These are phyloP conservation scores for Phaffomyces thermotolerans DNA, from an alignment of 805 yeast species.

Conservation along the genomic window DNA sequence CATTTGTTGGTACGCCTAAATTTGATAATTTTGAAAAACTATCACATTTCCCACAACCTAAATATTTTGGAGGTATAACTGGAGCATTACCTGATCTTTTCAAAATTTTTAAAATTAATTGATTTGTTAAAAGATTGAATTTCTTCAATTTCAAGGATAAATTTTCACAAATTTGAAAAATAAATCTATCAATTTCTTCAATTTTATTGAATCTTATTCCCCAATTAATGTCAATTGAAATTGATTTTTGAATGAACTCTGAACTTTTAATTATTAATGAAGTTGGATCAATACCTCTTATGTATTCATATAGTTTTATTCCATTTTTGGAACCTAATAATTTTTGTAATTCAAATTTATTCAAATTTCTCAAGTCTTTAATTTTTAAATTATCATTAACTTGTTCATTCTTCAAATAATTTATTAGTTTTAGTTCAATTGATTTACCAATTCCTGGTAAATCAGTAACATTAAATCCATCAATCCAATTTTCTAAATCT, in stretches of 20 bases:
- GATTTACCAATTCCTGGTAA: constrained; percentile 58
- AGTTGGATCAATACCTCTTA: constrained; percentile 63
- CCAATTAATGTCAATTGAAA: constrained; percentile 87
- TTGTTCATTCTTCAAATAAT: constrained; percentile 1
- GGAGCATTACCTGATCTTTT: constrained; percentile 63
- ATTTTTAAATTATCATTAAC: constrained; percentile 25
- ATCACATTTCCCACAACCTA: constrained; percentile 84
- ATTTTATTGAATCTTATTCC: constrained; percentile 69
- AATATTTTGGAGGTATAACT: constrained; percentile 61
- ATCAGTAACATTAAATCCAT: background rate
- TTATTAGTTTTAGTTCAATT: constrained; percentile 32
- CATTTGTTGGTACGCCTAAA: constrained; percentile 56
- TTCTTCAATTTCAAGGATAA: constrained; percentile 44
- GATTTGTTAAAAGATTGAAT: constrained; percentile 43
- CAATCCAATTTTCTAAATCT: constrained; percentile 1
- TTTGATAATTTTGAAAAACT: constrained; percentile 49
- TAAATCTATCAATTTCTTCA: constrained; percentile 57
- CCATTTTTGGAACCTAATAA: constrained; percentile 70
- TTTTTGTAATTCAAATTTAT: constrained; percentile 31
- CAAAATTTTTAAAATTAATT: constrained; percentile 59
- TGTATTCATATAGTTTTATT: constrained; percentile 46
- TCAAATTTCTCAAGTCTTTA: constrained; percentile 30
- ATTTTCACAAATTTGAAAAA: constrained; percentile 52
- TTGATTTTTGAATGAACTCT: constrained; percentile 57
- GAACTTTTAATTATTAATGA: constrained; percentile 48